Base-by-base conservation (phyloP, 192 early-diverging fungal genomes). In the Coemansia sp. region DNA sequence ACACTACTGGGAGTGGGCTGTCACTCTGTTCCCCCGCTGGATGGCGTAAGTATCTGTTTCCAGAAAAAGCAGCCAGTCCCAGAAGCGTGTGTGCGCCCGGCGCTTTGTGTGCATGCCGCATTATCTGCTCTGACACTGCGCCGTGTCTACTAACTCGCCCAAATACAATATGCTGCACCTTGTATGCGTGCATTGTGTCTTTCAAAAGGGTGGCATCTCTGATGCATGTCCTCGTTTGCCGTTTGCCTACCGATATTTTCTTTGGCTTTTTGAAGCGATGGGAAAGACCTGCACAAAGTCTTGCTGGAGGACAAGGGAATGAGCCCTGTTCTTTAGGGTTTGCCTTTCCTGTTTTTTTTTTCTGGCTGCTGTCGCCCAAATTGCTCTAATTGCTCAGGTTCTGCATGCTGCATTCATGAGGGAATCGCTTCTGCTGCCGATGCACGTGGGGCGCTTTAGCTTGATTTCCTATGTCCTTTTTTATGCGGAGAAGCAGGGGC, bases 1-100 rank as follows among this genome's bases (percentile, higher is more conserved):
- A 33, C 94, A 90, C 70, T 97, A 96, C 78, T 97, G 95, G 95
- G 92, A 92, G 73, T 92, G 91, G 88, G 89, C 90, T 17, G 90
- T 95, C 35, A 90, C 89, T 11, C 75, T 94, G 54, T 95, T 97
- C 75, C 95, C 95, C 17, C 80, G 91, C 72, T 97, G 94, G 94
- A 88, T 97, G 88, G 95, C 95, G 91, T 93, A 89, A 91, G 90
- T 93, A 70, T 66, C 43, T 9, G 3, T 12, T 48, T 48, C 17
- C 45, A 48, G 45, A 48, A 48, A 12, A 8, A 48, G 45, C 45
- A 41, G 39, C 0, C 39, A 41, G 39, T 41, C 39, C 7, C 9
- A 41, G 39, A 41, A 41, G 39, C 39, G 7, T 41, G 39, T 41
- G 39, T 11, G 39, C 39, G 7, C 22, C 22, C 22, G 22, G 22